Evolutionary conservation across 441 rosid species (phyloP), one percentile per base, ranked within the genome.

Genomic region (Corymbia citriodora): DNA sequence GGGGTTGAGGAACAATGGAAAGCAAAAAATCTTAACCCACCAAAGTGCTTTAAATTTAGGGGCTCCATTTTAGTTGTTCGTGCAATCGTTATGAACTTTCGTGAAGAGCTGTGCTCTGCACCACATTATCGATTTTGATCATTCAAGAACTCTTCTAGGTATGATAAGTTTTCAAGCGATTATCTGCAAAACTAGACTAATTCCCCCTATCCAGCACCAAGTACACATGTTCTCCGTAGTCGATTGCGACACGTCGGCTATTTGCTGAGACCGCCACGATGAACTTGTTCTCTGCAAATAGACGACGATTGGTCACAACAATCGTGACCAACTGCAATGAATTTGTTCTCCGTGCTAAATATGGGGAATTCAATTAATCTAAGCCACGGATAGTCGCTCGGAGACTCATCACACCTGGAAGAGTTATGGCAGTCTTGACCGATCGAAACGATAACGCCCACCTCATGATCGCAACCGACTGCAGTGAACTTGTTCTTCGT

Each of bases 131-230:
- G 59, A 55, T 55, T 19, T 18, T 1, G 10, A 55, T 55, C 2
- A 9, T 21, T 55, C 4, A 25, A 55, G 59, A 55, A 55, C 59
- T 19, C n/a, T 61, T 61, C 68, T 12, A 2, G n/a, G n/a, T 6
- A 61, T 9, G 68, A 61, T 25, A 15, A 61, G 14, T 61, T 31
- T 11, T 61, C 68, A 25, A 61, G 68, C 12, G 12, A 57, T 57
- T 57, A 8, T 57, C 68, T 1, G 8, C 68, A 0, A 0, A 15
- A 61, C 31, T 3, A 27, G 8, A 3, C 1, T 2, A 61, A 61
- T 61, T 27, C 31, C n/a, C 68, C 68, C 27, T 61, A 13, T 5
- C 68, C 7, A 0, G 16, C 31, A 27, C 31, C 15, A 61, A 61
- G 68, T 25, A 27, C 45, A 40, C 31, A 10, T 25, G 16, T 11